Conservation (phyloP, 129 eudicot genomes). For the Scalesia atractyloides region DNA sequence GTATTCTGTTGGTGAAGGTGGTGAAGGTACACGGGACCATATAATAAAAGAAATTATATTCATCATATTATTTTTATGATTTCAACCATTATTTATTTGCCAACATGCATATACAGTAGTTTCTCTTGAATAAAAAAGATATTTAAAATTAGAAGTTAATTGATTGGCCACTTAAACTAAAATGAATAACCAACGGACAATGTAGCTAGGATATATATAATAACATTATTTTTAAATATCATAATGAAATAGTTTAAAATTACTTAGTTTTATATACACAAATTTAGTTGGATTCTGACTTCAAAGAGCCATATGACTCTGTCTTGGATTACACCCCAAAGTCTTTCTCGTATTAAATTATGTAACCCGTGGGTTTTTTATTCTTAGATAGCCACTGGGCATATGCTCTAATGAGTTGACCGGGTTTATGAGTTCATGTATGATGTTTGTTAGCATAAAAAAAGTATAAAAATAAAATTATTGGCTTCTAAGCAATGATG, state of each 20-base stretch:
- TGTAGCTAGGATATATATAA: not conserved
- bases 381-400: not conserved
- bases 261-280: not conserved
- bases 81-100: not conserved
- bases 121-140: not conserved
- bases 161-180: slow-evolving; percentile 3
- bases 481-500: not conserved
- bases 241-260: not conserved
- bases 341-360: not conserved
- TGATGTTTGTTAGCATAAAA: not conserved
- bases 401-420: not conserved
- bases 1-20: no score
- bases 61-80: no score
- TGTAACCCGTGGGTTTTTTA: not conserved
- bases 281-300: not conserved
- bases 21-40: no score
- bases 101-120: not conserved
- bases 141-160: not conserved
- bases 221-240: not conserved
- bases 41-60: no score
- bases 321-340: not conserved
- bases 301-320: not conserved
- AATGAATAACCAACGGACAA: not conserved
- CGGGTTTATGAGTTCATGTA: not conserved
- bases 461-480: not conserved